A percentile compares a stretch with the other conserved stretches of the same genome.
These are phyloP conservation scores for Geotrichum australiense DNA, from an alignment of 1,139 yeast species.

Conservation along the genomic window DNA sequence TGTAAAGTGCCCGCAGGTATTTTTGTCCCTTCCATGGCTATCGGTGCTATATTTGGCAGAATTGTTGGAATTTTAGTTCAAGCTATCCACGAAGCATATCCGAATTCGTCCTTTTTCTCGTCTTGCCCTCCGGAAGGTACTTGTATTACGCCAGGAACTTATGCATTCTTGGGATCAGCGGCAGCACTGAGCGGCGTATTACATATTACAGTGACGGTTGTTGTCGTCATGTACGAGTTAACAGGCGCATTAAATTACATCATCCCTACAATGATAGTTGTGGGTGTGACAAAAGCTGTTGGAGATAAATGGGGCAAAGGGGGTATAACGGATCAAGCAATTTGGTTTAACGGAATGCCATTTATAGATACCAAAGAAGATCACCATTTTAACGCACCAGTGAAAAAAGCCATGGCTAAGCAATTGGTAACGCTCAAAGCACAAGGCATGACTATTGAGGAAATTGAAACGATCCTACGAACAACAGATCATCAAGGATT, in stretches of 20 bases:
- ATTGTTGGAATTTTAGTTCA: slow-evolving; percentile 71
- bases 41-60: slow-evolving; percentile 92
- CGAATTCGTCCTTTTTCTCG: slow-evolving; percentile 42
- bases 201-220: slow-evolving; percentile 90
- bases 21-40: slow-evolving; percentile 94
- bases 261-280: slow-evolving; percentile 93
- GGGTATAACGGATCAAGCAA: slow-evolving; percentile 96
- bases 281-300: slow-evolving; percentile 78
- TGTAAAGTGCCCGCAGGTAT: slow-evolving; percentile 93
- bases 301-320: slow-evolving; percentile 70
- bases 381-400: slow-evolving; percentile 47
- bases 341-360: slow-evolving; percentile 82
- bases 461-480: slow-evolving; percentile 33
- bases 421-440: slow-evolving; percentile 47
- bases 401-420: slow-evolving; percentile 60
- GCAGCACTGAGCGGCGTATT: slow-evolving; percentile 94
- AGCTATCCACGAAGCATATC: slow-evolving; percentile 41
- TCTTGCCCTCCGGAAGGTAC: slow-evolving; percentile 39
- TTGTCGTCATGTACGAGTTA: slow-evolving; percentile 91
- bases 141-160: slow-evolving; percentile 89
- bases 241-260: slow-evolving; percentile 92
- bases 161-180: slow-evolving; percentile 94
- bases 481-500: slow-evolving; percentile 44
- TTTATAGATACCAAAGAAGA: slow-evolving; percentile 71
- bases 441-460: slow-evolving; percentile 33